Percentiles rank a stretch among this genome's conserved stretches.
phyloP scores from a whole-genome alignment of 495 filamentous ascomycete genomes.

The Hypoxylon rickii region DNA sequence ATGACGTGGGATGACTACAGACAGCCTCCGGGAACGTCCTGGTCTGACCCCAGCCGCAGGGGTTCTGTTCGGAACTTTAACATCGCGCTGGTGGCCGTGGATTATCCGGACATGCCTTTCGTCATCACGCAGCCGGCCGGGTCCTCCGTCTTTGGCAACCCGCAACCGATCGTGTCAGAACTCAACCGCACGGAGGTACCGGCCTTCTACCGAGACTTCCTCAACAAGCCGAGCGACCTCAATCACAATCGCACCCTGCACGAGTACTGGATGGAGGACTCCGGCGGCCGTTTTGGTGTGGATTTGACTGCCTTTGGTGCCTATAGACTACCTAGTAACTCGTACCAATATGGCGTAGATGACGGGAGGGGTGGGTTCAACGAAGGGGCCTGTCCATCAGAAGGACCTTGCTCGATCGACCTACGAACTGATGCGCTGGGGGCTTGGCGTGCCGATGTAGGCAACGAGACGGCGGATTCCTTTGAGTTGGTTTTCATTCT shows the following conservation, averaged over 20 bases:
- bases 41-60: slow-evolving; percentile 40
- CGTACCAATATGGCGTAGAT: slow-evolving; percentile 45
- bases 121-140: slow-evolving; percentile 41
- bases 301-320: slow-evolving; percentile 50
- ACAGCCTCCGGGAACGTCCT: slow-evolving; percentile 40
- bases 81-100: slow-evolving; percentile 49
- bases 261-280: slow-evolving; percentile 55
- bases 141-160: slow-evolving; percentile 48
- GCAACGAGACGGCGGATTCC: slow-evolving; percentile 38
- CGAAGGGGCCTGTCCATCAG: slow-evolving; percentile 41
- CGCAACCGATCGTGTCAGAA: slow-evolving; percentile 34
- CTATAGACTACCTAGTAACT: slow-evolving; percentile 40
- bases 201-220: slow-evolving; percentile 45
- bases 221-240: slow-evolving; percentile 46
- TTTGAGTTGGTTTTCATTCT: slow-evolving; percentile 50
- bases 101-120: slow-evolving; percentile 46
- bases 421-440: slow-evolving; percentile 46
- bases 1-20: slow-evolving; percentile 51
- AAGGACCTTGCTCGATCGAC: slow-evolving; percentile 39
- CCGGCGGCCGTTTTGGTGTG: slow-evolving; percentile 46
- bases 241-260: slow-evolving; percentile 48
- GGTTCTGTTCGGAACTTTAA: slow-evolving; percentile 45
- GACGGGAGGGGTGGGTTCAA: slow-evolving; percentile 40
- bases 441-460: slow-evolving; percentile 47
- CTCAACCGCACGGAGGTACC: slow-evolving; percentile 44